A percentile compares a stretch with the other conserved stretches of the same genome.
phyloP scores from a whole-genome alignment of 2,329 filamentous ascomycete species.

The Paradendryphiella salina region DNA sequence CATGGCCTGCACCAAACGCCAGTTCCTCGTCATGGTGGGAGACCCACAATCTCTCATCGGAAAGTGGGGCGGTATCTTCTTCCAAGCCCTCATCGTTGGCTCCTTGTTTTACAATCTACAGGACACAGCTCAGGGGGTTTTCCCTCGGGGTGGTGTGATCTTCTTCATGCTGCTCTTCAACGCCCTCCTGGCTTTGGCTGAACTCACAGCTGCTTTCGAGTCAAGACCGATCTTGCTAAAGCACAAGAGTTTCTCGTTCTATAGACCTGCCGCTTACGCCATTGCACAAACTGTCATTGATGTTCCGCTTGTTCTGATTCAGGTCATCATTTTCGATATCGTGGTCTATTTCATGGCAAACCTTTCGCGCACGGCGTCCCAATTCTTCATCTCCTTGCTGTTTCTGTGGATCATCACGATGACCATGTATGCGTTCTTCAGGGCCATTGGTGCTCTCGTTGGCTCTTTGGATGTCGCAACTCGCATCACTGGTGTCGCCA shows the following conservation, averaged over 20 bases:
- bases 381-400: conserved; percentile 65
- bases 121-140: conserved; percentile 58
- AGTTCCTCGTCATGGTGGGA: conserved; percentile 58
- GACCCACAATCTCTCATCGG: conserved; percentile 56
- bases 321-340: conserved; percentile 62
- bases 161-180: conserved; percentile 67
- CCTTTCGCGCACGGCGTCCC: conserved; percentile 59
- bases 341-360: conserved; percentile 66
- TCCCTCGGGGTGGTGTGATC: conserved; percentile 63
- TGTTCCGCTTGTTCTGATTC: conserved; percentile 60
- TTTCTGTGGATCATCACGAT: conserved; percentile 63
- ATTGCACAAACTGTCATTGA: conserved; percentile 62
- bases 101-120: conserved; percentile 59
- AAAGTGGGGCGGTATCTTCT: conserved; percentile 50
- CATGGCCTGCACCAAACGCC: conserved; percentile 46
- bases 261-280: conserved; percentile 63
- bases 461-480: conserved; percentile 46
- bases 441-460: conserved; percentile 44
- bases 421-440: conserved; percentile 51
- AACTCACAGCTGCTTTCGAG: conserved; percentile 64
- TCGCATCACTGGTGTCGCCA: conserved; percentile 47
- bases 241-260: conserved; percentile 72
- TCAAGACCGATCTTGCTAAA: conserved; percentile 69
- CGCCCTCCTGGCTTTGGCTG: conserved; percentile 62
- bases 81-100: conserved; percentile 48